phyloP scores from a whole-genome alignment of 768 basidiomycete genomes.

The Gymnopilus junonius region DNA sequence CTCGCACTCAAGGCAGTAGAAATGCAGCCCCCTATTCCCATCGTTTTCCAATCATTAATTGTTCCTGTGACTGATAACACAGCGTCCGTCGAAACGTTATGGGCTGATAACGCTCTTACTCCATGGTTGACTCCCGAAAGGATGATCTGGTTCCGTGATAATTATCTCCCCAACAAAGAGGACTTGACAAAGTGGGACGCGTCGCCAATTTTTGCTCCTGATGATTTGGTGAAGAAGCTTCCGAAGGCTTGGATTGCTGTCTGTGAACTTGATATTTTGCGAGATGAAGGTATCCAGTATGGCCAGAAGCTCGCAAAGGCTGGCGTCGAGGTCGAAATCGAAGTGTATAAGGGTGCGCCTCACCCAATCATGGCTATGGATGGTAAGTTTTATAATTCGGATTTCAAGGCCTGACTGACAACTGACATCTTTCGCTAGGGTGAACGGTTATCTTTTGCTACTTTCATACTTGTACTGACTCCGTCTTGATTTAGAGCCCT shows the following conservation, averaged over 20 bases:
- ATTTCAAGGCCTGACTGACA: background rate
- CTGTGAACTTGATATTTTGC: slow-evolving; percentile 67
- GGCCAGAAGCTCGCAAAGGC: slow-evolving; percentile 55
- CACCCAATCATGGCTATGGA: slow-evolving; percentile 81
- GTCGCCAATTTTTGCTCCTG: slow-evolving; percentile 73
- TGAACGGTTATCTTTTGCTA: background rate
- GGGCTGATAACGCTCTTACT: slow-evolving; percentile 60
- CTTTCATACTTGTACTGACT: background rate
- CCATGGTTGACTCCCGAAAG: slow-evolving; percentile 63
- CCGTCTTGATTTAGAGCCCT: slow-evolving; percentile 10
- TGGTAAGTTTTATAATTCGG: slow-evolving; percentile 42
- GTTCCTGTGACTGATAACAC: slow-evolving; percentile 81
- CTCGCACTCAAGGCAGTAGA: slow-evolving; percentile 65
- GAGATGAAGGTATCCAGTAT: slow-evolving; percentile 68
- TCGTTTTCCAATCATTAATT: slow-evolving; percentile 66
- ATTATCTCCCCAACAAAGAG: slow-evolving; percentile 66
- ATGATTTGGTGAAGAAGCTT: slow-evolving; percentile 49
- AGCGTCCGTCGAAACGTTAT: slow-evolving; percentile 47
- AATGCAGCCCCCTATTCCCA: slow-evolving; percentile 49
- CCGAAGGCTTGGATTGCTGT: slow-evolving; percentile 68
- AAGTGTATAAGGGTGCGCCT: slow-evolving; percentile 65
- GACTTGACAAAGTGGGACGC: slow-evolving; percentile 71
- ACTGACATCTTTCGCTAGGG: background rate
- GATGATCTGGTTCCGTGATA: slow-evolving; percentile 76
- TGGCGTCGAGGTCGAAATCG: slow-evolving; percentile 58